Evolutionary conservation across 2,329 filamentous ascomycete genomes (phyloP).

Genomic region (Aspergillus sp.): DNA sequence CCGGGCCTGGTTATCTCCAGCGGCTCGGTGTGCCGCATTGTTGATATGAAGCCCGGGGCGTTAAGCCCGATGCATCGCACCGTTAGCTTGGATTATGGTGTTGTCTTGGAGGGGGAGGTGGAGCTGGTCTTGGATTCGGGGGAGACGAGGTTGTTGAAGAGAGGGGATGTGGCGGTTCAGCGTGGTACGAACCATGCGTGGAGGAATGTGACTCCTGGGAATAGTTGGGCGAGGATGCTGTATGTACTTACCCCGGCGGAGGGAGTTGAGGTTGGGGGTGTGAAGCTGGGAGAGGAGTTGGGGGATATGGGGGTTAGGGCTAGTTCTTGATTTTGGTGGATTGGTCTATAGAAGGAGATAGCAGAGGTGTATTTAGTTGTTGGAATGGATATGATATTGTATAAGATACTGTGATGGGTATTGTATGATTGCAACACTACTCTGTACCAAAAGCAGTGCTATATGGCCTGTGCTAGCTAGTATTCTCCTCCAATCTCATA

Average conservation of each 20-base stretch:
- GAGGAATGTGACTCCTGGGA: conserved; percentile 14
- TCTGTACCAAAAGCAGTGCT: too few species aligned
- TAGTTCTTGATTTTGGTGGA: conserved; percentile 18
- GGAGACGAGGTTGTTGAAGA: conserved; percentile 2
- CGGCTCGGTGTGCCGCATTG: conserved; percentile 41
- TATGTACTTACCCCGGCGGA: conserved; percentile 26
- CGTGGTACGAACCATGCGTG: conserved; percentile 11
- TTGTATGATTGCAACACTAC: too few species aligned
- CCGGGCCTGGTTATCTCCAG: conserved; percentile 52
- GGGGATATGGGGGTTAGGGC: conserved; percentile 14
- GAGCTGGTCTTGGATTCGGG: conserved; percentile 7
- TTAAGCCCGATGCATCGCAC: conserved; percentile 52
- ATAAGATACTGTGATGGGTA: too few species aligned
- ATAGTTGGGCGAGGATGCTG: conserved; percentile 20
- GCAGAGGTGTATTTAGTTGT: too few species aligned
- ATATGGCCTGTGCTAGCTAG: conserved; percentile 19
- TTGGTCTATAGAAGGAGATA: background rate
- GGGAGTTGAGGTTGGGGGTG: conserved; percentile 26
- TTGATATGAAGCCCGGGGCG: conserved; percentile 47
- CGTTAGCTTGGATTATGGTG: conserved; percentile 52
- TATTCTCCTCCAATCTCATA: conserved; percentile 58
- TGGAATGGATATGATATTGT: too few species aligned
- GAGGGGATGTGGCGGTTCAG: conserved; percentile 12
- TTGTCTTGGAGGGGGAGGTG: conserved; percentile 6
- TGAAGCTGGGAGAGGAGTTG: conserved; percentile 26